These are phyloP conservation scores for Hyphopichia burtonii DNA, from an alignment of 1,139 yeast species.

Conservation along the genomic window DNA sequence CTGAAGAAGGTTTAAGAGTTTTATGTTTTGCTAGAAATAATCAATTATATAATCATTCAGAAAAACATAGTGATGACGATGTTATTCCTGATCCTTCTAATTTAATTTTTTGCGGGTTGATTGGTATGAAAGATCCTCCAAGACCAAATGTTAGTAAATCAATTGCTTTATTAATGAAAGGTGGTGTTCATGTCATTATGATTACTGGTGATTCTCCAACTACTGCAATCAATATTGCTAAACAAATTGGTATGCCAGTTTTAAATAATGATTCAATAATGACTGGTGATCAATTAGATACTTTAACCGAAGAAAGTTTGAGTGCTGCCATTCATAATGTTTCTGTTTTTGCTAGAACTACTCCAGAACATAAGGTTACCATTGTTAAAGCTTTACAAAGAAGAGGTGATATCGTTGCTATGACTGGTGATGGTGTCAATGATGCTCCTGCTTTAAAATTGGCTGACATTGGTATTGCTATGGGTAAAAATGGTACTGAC, in stretches of 20 bases:
- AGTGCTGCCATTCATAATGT: conserved; percentile 76
- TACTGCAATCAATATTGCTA: conserved; percentile 90
- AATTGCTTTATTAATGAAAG: conserved; percentile 70
- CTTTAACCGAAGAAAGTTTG: conserved; percentile 65
- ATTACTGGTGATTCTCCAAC: conserved; percentile 95
- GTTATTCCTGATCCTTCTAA: conserved; percentile 46
- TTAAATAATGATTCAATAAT: conserved; percentile 65
- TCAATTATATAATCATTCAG: conserved; percentile 21
- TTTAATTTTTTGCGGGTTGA: conserved; percentile 74
- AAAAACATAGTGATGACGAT: conserved; percentile 30
- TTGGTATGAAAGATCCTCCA: conserved; percentile 98
- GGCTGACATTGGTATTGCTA: conserved; percentile 96
- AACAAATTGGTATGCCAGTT: conserved; percentile 88
- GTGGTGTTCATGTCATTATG: conserved; percentile 96
- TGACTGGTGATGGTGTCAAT: conserved; percentile 99
- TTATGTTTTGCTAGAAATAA: conserved; percentile 70
- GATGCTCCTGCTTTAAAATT: conserved; percentile 98
- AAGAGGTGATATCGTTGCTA: conserved; percentile 94
- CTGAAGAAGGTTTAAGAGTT: conserved; percentile 83
- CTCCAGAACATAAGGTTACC: conserved; percentile 92
- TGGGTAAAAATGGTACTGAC: conserved; percentile 97
- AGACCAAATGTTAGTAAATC: conserved; percentile 78
- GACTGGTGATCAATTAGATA: conserved; percentile 80
- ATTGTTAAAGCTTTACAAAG: conserved; percentile 89
- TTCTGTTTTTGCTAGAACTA: conserved; percentile 91